A percentile compares a stretch with the other conserved stretches of the same genome.
These are phyloP conservation scores for Chalciporus piperatoides DNA, from an alignment of 1,284 basidiomycete genomes.

Conservation along the genomic window DNA sequence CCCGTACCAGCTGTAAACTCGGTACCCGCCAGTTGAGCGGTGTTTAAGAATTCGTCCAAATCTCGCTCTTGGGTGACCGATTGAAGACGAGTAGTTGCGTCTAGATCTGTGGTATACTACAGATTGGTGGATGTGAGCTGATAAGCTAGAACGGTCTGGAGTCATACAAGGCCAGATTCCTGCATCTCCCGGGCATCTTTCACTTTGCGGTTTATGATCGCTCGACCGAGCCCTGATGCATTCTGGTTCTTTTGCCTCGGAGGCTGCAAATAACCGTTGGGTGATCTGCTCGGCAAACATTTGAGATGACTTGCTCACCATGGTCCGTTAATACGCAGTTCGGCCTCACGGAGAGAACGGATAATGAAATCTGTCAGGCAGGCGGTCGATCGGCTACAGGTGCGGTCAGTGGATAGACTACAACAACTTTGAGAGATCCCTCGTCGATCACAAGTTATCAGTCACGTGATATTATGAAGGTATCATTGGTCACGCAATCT, in stretches of 20 bases:
- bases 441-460: neutral
- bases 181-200: slow-evolving; percentile 75
- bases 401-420: no score
- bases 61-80: slow-evolving; percentile 97
- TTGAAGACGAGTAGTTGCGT: slow-evolving; percentile 67
- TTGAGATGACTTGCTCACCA: slow-evolving; percentile 16
- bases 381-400: neutral
- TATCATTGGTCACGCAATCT: no score
- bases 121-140: neutral
- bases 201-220: slow-evolving; percentile 84
- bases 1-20: slow-evolving; percentile 93
- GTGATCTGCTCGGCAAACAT: neutral
- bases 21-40: slow-evolving; percentile 89
- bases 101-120: slow-evolving; percentile 80
- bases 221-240: slow-evolving; percentile 80
- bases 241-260: slow-evolving; percentile 43
- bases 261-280: slow-evolving; percentile 17
- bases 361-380: neutral
- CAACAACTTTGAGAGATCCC: no score
- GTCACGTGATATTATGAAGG: neutral
- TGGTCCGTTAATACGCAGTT: neutral
- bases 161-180: slow-evolving; percentile 73
- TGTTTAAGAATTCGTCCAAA: slow-evolving; percentile 94
- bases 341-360: neutral
- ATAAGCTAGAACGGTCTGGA: neutral